Percentiles rank a stretch among this genome's conserved stretches.
Conservation (phyloP, 1,284 basidiomycete genomes). For the Sanghuangporus baumii region DNA sequence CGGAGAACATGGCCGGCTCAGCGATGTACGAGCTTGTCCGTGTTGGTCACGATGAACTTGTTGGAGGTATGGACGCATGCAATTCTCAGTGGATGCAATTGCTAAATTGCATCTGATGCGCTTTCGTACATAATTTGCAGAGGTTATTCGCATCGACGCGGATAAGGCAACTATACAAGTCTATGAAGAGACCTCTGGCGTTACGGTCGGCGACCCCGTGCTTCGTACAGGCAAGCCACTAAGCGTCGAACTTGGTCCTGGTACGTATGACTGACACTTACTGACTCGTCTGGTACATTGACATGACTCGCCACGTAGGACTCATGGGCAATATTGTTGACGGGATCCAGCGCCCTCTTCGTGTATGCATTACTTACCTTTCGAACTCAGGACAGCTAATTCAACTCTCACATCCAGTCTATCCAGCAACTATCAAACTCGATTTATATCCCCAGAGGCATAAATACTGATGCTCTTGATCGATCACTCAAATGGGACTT, state of each 20-base stretch:
- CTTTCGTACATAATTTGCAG: conserved; percentile 34
- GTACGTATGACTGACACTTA: conserved; percentile 35
- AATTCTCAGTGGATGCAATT: background rate
- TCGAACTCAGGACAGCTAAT: background rate
- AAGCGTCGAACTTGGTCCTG: conserved; percentile 95
- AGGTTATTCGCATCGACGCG: conserved; percentile 95
- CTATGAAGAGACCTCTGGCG: conserved; percentile 98
- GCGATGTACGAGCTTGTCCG: conserved; percentile 97
- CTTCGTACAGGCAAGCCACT: conserved; percentile 96
- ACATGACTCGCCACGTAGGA: conserved; percentile 40
- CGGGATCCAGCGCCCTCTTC: conserved; percentile 89
- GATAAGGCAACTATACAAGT: conserved; percentile 99
- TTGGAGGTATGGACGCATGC: conserved; percentile 64
- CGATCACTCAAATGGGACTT: conserved; percentile 94
- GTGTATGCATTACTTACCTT: conserved; percentile 43
- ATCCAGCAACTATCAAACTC: conserved; percentile 97
- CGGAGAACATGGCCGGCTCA: conserved; percentile 93
- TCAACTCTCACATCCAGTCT: conserved; percentile 42
- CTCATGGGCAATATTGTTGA: conserved; percentile 99
- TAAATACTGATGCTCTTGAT: conserved; percentile 95
- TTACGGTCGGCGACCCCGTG: conserved; percentile 97
- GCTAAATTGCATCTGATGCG: background rate
- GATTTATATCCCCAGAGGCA: conserved; percentile 98
- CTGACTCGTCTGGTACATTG: background rate
- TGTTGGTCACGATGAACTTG: conserved; percentile 96